Evolutionary conservation across 164 flowering plant genomes (phyloP), one percentile per base, ranked within the genome.

Genomic region (Vitis cinerea): DNA sequence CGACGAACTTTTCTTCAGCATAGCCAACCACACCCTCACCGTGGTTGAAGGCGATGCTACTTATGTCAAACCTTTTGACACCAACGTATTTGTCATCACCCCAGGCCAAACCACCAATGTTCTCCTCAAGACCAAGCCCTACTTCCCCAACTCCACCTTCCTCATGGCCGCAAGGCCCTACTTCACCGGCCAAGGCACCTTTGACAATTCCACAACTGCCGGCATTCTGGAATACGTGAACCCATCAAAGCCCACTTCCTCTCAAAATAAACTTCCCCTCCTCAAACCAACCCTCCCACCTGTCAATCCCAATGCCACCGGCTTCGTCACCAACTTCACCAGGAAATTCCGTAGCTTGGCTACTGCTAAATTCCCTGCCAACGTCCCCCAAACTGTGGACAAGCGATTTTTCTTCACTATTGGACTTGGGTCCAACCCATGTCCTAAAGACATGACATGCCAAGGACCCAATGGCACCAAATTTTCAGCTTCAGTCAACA

Each of bases 101-200:
- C 89, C 89, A 3, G 91, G 91, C 59, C 91, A 87, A 64, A 87
- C 91, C 78, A 80, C 85, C 44, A 81, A 84, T 29, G 88, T 86
- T 19, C 84, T 88, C 17, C 84, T 88, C n/a, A 75, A 67, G 15
- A 79, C 90, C 48, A 81, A 78, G 49, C 72, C 77, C n/a, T 2
- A 49, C 56, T 63, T 8, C 53, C 85, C 87, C n/a, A 82, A 79
- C 3, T 78, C 83, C 59, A 77, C 84, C 30, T 88, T 78, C 74
- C 71, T 80, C 74, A 86, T 88, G 80, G 77, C 77, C 3, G 88
- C 88, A 10, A 71, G 83, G 37, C 87, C 92, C 2, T 84, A 83
- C 64, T 69, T 71, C 65, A 78, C 83, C 0, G 88, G 84, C 59
- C 73, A 3, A 0, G 88, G 78, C 56, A 53, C 86, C 13, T 65